Percentiles rank a stretch among this genome's conserved stretches.
These are phyloP conservation scores for Yamagishiella unicocca DNA, from an alignment of 139 green algal species.

Conservation along the genomic window DNA sequence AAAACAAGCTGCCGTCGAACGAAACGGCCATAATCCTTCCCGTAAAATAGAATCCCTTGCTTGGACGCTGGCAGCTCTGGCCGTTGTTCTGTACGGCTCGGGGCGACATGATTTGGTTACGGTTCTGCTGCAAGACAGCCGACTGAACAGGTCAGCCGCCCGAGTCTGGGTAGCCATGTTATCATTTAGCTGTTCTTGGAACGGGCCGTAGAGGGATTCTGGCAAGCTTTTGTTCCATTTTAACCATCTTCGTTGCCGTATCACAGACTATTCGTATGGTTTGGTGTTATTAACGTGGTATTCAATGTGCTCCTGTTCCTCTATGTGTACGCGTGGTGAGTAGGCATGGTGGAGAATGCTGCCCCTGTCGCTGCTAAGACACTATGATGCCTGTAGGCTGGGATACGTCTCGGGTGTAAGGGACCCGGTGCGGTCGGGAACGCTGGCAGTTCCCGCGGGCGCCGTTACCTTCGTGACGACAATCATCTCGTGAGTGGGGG, in stretches of 20 bases:
- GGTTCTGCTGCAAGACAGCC: background rate
- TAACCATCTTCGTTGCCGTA: background rate
- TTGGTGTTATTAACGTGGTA: background rate
- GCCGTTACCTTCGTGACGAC: background rate
- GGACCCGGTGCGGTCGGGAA: background rate
- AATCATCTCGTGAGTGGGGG: background rate
- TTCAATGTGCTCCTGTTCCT: slow-evolving; percentile 28
- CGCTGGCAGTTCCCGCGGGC: background rate
- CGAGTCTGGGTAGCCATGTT: too few relatives aligned
- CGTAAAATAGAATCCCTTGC: background rate
- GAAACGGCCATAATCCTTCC: too few relatives aligned
- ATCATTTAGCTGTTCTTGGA: too few relatives aligned
- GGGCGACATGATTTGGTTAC: background rate
- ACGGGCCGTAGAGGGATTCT: too few relatives aligned
- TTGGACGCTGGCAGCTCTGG: slow-evolving; percentile 1
- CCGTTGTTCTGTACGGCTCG: background rate
- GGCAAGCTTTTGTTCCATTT: background rate
- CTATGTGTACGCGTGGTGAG: slow-evolving; percentile 23
- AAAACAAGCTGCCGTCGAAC: too few relatives aligned
- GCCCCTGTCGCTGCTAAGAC: too few relatives aligned
- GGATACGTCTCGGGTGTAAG: background rate
- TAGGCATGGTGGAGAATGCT: too few relatives aligned
- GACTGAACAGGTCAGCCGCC: background rate
- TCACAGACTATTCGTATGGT: background rate
- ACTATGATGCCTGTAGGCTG: slow-evolving; percentile 1